Percentiles rank a stretch among this genome's conserved stretches.
phyloP scores from a whole-genome alignment of 1,139 yeast species.

The Sugiyamaella xylanicola region DNA sequence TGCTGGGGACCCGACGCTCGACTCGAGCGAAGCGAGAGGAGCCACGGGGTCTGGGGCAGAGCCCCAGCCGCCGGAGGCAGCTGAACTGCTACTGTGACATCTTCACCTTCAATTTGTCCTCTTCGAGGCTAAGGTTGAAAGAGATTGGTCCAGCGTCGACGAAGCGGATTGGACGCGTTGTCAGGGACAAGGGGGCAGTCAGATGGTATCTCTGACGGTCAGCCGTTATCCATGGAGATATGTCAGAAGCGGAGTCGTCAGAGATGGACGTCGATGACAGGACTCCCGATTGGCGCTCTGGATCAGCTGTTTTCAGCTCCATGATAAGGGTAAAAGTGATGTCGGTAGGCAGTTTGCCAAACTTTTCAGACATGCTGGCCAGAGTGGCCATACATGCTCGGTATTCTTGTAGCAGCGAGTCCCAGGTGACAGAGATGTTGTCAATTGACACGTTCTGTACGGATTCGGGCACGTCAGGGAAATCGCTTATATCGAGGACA shows the following conservation, averaged over 20 bases:
- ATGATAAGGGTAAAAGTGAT: constrained; percentile 31
- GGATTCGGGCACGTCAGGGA: constrained; percentile 24
- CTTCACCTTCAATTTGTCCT: constrained; percentile 31
- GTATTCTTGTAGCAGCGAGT: constrained; percentile 35
- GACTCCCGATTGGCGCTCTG: neutral
- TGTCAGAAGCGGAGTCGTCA: constrained; percentile 9
- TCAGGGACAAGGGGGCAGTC: constrained; percentile 2
- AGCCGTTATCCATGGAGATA: constrained; percentile 40
- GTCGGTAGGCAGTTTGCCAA: constrained; percentile 33
- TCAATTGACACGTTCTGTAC: constrained; percentile 12
- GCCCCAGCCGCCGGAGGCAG: neutral
- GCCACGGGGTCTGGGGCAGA: neutral
- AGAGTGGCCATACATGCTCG: constrained; percentile 37
- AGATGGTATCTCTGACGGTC: constrained; percentile 25
- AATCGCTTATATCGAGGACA: constrained; percentile 38
- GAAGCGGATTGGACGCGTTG: constrained; percentile 37
- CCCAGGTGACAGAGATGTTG: constrained; percentile 20
- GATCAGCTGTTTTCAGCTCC: constrained; percentile 30
- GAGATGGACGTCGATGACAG: constrained; percentile 6
- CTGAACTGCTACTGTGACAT: constrained; percentile 6
- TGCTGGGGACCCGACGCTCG: too few species aligned
- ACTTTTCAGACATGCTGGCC: constrained; percentile 25
- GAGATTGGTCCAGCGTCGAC: constrained; percentile 39
- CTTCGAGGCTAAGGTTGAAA: constrained; percentile 39
- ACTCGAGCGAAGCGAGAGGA: neutral